A percentile compares a stretch with the other conserved stretches of the same genome.
Conservation (phyloP, 148 eudicot genomes). For the Nepenthes gracilis region DNA sequence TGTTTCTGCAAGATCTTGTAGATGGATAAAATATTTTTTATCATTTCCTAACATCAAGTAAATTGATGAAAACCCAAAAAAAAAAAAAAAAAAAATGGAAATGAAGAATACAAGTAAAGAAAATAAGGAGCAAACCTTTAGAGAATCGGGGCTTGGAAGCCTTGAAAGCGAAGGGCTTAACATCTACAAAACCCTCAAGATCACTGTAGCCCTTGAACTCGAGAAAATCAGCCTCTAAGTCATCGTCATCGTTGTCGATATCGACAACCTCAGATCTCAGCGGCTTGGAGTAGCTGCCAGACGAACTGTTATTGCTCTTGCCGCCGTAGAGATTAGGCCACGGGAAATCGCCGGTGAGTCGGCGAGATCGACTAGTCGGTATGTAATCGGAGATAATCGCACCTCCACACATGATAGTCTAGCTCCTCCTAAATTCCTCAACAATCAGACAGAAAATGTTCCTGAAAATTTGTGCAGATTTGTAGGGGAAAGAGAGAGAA, state of each 20-base stretch:
- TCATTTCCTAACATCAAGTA: too few species aligned
- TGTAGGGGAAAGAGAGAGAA: background rate
- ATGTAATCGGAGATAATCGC: constrained; percentile 59
- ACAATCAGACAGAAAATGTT: background rate
- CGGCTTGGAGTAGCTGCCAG: constrained; percentile 37
- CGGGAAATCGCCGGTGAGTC: constrained; percentile 36
- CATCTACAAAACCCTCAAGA: constrained; percentile 16
- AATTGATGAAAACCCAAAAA: background rate
- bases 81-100: background rate
- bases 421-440: background rate
- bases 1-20: too few species aligned
- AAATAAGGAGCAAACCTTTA: constrained; percentile 12
- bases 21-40: too few species aligned
- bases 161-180: constrained; percentile 28
- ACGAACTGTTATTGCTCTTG: constrained; percentile 8
- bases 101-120: background rate
- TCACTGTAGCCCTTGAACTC: constrained; percentile 40
- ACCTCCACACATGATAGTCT: constrained; percentile 71
- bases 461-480: background rate
- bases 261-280: constrained; percentile 32
- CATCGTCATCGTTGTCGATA: constrained; percentile 23
- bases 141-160: constrained; percentile 20
- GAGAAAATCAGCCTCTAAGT: constrained; percentile 80
- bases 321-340: constrained; percentile 33
- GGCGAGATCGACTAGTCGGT: constrained; percentile 24